phyloP scores from a whole-genome alignment of 345 rosid genomes.

The Eucalyptus victrix region DNA sequence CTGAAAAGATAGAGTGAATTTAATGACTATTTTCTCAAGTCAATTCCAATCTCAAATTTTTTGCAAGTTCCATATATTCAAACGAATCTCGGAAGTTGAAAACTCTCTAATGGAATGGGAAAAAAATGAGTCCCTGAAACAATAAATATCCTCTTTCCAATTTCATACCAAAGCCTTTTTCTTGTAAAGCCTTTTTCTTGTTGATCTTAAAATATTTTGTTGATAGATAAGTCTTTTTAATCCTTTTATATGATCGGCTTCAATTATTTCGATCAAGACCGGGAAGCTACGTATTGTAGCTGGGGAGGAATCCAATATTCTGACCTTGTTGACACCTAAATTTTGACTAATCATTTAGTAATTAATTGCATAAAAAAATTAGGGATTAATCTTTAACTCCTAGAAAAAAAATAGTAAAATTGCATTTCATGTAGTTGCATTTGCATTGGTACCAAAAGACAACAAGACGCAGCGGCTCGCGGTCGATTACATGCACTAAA shows the following conservation, averaged over 20 bases:
- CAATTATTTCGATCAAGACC: background rate
- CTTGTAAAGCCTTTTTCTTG: background rate
- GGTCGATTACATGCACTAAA: too few species aligned
- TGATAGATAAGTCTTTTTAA: background rate
- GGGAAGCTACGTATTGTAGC: background rate
- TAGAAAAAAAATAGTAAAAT: too few species aligned
- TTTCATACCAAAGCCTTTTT: background rate
- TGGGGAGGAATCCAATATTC: background rate
- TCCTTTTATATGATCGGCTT: background rate
- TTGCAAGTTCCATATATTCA: background rate
- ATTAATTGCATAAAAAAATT: too few species aligned
- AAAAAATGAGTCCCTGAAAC: background rate
- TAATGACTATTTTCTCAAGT: background rate
- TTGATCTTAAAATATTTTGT: background rate
- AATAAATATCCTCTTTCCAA: background rate
- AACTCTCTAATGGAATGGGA: fast-evolving
- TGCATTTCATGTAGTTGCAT: too few species aligned
- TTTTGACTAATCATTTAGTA: too few species aligned
- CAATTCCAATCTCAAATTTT: background rate
- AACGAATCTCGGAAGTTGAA: background rate
- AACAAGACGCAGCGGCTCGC: too few species aligned
- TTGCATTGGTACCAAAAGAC: too few species aligned
- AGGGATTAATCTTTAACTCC: too few species aligned
- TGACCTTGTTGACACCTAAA: too few species aligned
- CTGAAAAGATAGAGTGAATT: background rate